phyloP scores from a whole-genome alignment of 345 rosid genomes.

The Barbarea vulgaris region DNA sequence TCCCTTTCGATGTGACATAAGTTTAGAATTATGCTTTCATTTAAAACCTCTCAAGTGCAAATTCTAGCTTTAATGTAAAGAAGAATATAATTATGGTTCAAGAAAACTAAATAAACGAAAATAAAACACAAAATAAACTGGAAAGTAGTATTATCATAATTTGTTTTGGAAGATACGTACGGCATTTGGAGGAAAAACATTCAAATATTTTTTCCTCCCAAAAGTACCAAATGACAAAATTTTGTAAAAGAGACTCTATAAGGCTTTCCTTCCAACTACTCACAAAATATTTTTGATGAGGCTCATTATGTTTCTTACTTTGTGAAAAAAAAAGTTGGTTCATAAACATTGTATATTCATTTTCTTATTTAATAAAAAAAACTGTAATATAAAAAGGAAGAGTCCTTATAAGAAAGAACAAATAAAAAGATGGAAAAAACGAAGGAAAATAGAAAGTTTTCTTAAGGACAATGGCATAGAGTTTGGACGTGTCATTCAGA shows the following conservation, averaged over 20 bases:
- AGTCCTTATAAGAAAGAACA: not conserved
- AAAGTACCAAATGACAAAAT: not conserved
- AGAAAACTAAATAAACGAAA: not conserved
- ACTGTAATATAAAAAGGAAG: too few relatives aligned
- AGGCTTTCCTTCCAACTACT: not conserved
- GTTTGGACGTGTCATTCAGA: not conserved
- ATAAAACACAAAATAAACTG: not conserved
- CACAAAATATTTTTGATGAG: not conserved
- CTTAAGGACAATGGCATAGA: not conserved
- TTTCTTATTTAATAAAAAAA: too few relatives aligned
- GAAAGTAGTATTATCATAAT: not conserved
- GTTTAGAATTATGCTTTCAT: constrained; percentile 9
- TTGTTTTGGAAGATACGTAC: not conserved
- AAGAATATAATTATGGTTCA: not conserved
- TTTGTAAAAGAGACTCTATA: not conserved
- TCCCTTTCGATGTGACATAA: not conserved
- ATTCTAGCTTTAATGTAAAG: not conserved
- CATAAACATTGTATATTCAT: not conserved
- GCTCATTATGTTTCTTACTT: not conserved
- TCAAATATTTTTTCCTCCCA: not conserved
- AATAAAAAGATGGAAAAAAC: not conserved
- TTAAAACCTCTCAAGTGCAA: constrained; percentile 25
- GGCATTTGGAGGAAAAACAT: not conserved
- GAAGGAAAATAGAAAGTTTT: not conserved
- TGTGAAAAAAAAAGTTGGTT: not conserved